Evolutionary conservation across 352 stramenopile species (phyloP).

Genomic region (Ophiocytium majus): DNA sequence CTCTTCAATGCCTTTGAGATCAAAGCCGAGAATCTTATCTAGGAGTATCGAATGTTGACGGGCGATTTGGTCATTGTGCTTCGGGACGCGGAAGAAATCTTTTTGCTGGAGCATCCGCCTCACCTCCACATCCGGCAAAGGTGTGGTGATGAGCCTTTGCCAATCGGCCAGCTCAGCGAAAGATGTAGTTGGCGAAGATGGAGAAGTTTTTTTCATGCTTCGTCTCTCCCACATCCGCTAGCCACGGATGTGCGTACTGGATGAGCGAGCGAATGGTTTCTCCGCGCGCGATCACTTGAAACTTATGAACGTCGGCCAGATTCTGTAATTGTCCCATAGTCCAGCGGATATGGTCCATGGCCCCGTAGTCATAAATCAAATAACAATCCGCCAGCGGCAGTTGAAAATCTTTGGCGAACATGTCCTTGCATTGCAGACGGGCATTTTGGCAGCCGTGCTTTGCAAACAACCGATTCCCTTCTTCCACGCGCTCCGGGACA

Average conservation of each 20-base stretch:
- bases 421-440: neutral
- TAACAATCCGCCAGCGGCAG: neutral
- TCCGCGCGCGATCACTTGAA: neutral
- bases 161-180: too few relatives aligned
- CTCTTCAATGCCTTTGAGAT: conserved; percentile 1
- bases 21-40: conserved; percentile 9
- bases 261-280: neutral
- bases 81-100: neutral
- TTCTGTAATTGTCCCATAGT: neutral
- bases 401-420: neutral
- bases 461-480: neutral
- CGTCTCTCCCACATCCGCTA: too few relatives aligned
- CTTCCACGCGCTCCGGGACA: neutral
- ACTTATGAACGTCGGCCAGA: neutral
- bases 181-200: too few relatives aligned
- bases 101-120: too few relatives aligned
- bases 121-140: too few relatives aligned
- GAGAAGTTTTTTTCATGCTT: too few relatives aligned
- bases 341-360: neutral
- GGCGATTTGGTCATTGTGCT: neutral
- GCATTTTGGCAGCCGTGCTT: neutral
- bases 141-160: too few relatives aligned
- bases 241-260: neutral
- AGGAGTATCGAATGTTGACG: neutral
- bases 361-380: neutral